Evolutionary conservation across 2,329 filamentous ascomycete species (phyloP), one percentile per base, ranked within the genome.

Genomic region (Colletotrichum sp.): DNA sequence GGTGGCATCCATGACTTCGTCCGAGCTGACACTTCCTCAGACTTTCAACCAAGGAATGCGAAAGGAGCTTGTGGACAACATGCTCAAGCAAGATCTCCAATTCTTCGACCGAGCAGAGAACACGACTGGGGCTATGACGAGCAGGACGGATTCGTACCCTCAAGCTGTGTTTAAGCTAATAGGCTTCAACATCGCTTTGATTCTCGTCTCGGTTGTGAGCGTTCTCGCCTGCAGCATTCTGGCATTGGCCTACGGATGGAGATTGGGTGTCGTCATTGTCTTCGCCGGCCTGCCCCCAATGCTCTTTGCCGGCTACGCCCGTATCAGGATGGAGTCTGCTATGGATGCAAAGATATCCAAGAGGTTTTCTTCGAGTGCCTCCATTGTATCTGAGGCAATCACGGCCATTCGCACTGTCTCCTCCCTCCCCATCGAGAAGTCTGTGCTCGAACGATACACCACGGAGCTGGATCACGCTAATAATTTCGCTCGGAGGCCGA

Each of bases 261-360:
- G 87, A 65, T 79, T 90, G 6, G 88, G 87, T 0, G 78, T 90
- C 6, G 87, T 89, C 3, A 83, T 88, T 26, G 84, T 89, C 8
- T 84, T 87, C 66, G 89, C 80, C 5, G 84, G 85, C 0, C 78
- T 87, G 5, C 84, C 86, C 7, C 82, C 84, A 0, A 78, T 87
- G 30, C 76, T 86, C 3, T 79, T 80, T 26, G 80, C 82, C 15
- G 85, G 86, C 5, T 86, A 81, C 63, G 78, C 84, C 70, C 85
- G 85, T 74, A 82, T 87, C 63, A 82, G 85, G 15, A 78, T 87
- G 12, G 87, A 88, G 62, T 79, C 85, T 63, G 83, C 81, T 68
- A 78, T 87, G 30, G 87, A 88, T 59, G 80, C 81, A n/a, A 79
- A 80, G 5, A 83, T 84, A 8, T 82, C 84, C 1, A 83, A 84